Evolutionary conservation across 2,329 filamentous ascomycete genomes (phyloP), one percentile per base, ranked within the genome.

Genomic region (Nigrospora osmanthi): DNA sequence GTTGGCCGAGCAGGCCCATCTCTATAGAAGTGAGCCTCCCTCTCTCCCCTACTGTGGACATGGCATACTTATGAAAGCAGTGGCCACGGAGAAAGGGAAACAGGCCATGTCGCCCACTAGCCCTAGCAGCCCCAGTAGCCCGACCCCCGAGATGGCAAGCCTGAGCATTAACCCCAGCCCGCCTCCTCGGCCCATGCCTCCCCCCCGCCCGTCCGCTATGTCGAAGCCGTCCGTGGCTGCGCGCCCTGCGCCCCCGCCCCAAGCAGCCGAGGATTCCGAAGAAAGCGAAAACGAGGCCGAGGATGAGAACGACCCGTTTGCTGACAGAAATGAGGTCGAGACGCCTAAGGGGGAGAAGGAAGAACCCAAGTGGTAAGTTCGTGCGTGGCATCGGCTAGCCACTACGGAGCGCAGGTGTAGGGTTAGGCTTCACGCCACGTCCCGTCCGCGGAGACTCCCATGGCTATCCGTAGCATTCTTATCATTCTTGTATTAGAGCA

Each of bases 251-350:
- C 65, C 61, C 49, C 66, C 53, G 16, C 56, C 64, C n/a, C 66
- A 67, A 48, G 67, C 76, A n/a, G 75, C 73, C 14, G 78, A 81
- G 12, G 73, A 73, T 40, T 75, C 80, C 48, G 67, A 69, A 3
- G 70, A 66, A 30, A 55, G 58, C 14, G 68, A 74, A n/a, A 70
- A 73, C 9, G 78, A 78, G 3, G 82, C 86, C 9, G 82, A 86
- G n/a, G 84, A 89, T 37, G 85, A 89, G n/a, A 78, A 93, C 51
- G 80, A 95, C 58, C 89, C 89, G 0, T 95, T 95, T 62, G 87
- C 86, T 4, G 89, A 95, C 61, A 78, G 78, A 36, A 90, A 95
- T 59, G 86, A 81, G 5, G 74, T 87, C 4, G 52, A 49, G 16
- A 68, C 64, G 17, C 60, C 61, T 6, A 61, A 53, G 54, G 54